Evolutionary conservation across 768 basidiomycete species (phyloP), one percentile per base, ranked within the genome.

Genomic region (Boletus rubroflammeus): DNA sequence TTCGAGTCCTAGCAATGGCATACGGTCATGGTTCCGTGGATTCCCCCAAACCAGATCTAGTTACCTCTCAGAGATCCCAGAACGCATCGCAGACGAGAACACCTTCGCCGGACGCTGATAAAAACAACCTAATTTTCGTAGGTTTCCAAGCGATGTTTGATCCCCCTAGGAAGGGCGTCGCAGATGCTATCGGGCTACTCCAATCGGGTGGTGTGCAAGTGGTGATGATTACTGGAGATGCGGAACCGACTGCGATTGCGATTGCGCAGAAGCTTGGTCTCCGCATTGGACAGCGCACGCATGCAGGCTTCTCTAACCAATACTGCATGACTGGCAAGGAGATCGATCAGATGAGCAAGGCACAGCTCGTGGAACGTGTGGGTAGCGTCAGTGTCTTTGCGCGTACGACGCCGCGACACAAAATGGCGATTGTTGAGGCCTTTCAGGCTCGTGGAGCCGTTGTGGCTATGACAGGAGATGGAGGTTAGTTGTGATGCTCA

Each of bases 151-250:
- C 91, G 11, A 98, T 98, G 93, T 75, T 88, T 51, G 96, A 98
- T 70, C 96, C 96, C 7, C 96, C 96, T 1, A 79, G 95, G 43
- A 87, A 87, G 62, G 96, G 94, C 28, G 93, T 98, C n/a, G 86
- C 90, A 4, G 90, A 93, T 62, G 86, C 96, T 19, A 88, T 98
- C 58, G 79, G 78, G 36, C 73, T 89, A 28, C 75, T 98, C 34
- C 90, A 94, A 64, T 73, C 77, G 26, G 94, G 90, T 25, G 93
- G 94, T 5, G 88, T 98, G 46, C 93, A 95, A 63, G 86, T 98
- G n/a, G 87, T 98, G 41, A 98, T 98, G 95, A 97, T 98, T 66
- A 98, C 96, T 0, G 95, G 95, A 5, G 95, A 98, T 63, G 86
- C 93, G 34, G 92, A 94, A 70, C 79, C 86, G 51, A 98, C 95